Base-by-base conservation (phyloP, 2,329 filamentous ascomycete species). In the Venturiaceae sp. region DNA sequence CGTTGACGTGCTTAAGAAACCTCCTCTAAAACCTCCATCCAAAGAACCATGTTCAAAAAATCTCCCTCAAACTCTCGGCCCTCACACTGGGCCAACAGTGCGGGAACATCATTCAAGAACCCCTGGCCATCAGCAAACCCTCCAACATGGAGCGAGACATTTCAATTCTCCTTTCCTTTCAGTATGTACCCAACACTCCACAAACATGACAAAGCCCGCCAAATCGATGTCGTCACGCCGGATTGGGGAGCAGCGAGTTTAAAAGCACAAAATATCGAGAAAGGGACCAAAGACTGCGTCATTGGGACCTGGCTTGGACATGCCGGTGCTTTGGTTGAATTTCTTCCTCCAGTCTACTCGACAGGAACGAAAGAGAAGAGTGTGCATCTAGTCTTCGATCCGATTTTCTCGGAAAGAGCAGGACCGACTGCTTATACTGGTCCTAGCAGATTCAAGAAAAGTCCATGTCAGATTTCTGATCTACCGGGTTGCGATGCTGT, bases 281-380 rank as follows among this genome's bases (percentile, higher is more conserved):
- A 32, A 9, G 21, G 36, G 11, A 32, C 46, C 0, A 14, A 32
- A 7, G 46, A 44, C 16, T 53, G 32, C n/a, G 19, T 58, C 11
- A 58, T 58, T 23, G 57, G 30, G 37, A 58, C 57, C 13, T 58
- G 57, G 57, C 57, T 58, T 13, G 57, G 57, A 14, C 57, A 58
- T 37, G 57, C 57, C 16, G 57, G 57, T 28, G 57, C 47, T 19
- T 36, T 58, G n/a, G 57, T 53, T 16, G 57, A 58, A 32, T 50
- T 58, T 16, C 30, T 23, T 5, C 32, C 44, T 54, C 23, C 33
- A 11, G 16, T 19, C 7, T 21, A 7, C 13, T 3, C 23, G 14
- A 19, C 2, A 1, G 50, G 23, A 1, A 13, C 16, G 14, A 21
- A 16, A 11, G 28, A 52, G 3, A 33, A 23, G 16, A 58, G 55